Evolutionary conservation across 2,329 filamentous ascomycete species (phyloP), one percentile per base, ranked within the genome.

Genomic region (Colletotrichum horii): DNA sequence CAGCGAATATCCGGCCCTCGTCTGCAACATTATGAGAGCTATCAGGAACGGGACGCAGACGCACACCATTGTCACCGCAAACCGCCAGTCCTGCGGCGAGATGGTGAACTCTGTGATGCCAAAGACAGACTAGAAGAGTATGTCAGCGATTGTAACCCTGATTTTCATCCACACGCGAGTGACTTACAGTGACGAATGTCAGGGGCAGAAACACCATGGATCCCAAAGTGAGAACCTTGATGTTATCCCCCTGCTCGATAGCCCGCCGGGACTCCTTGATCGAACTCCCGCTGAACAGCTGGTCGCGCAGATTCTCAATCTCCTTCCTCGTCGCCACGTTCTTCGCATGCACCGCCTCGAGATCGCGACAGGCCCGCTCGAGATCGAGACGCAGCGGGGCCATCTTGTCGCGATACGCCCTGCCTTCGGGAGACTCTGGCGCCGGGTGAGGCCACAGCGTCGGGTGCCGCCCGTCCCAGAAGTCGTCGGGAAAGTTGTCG

Each of bases 211-310:
- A 92, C 77, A 93, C 87, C 80, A 93, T 89, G 62, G 89, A 91
- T 43, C 92, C 90, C 65, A 91, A 86, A 6, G 91, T 93, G 62
- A 93, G 80, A 36, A 89, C 83, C 77, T 91, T 91, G 79, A 92
- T 91, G 79, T 92, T 92, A 76, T 92, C 88, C 3, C 91, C 91
- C 80, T 93, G 91, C 71, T 93, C 90, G 43, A 93, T 91, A 19
- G 89, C 91, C 78, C 91, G 88, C 16, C 91, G 84, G 55, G 87
- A 89, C 80, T 93, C 91, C 78, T 91, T 89, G 71, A 93, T 91
- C 4, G 87, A 88, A n/a, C 91, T 93, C 3, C 91, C 91, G 43
- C 86, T 89, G 81, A 93, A 93, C 1, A 93, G 86, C 80, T 93
- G 91, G 75, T 93, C 91, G 68, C 91, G 84, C 74, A 93, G 80